Evolutionary conservation across 805 yeast genomes (phyloP), one percentile per base, ranked within the genome.

Genomic region (Suhomyces canberraensis): DNA sequence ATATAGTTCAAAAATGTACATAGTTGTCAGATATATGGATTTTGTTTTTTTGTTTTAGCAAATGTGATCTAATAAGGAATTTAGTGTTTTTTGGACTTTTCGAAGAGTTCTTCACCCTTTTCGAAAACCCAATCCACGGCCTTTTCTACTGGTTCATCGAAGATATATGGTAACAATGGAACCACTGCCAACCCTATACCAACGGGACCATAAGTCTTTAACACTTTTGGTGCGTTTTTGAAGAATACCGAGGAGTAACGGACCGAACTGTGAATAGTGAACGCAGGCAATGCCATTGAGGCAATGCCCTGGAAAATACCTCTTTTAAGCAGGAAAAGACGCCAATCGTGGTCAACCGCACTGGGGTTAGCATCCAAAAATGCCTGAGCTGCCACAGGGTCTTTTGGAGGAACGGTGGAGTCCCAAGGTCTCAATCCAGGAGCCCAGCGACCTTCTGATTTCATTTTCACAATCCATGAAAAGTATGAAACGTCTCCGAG

Each of bases 221-320:
- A 35, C 1, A 61, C 39, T 37, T 69, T 66, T 41, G 67, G 70
- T 31, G 66, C 62, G 54, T 79, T 78, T 56, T 79, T 79, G 56
- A 86, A 77, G 20, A 79, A 60, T 15, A 64, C 38, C 2, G 86
- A 80, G 1, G 88, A 77, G 53, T 84, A 84, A 46, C 81, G 71
- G 27, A 85, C 95, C 4, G 81, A 66, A 2, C 84, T 71, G 56
- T 85, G 95, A 49, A 85, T 85, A 4, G 95, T 85, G 58, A 84
- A 79, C 3, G 95, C 95, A 8, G 95, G 95, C 28, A 85, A 68
- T 11, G 86, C 91, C 93, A 85, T 86, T 30, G 87, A 79, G 2
- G 95, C 95, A 44, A 86, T 69, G 45, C 83, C 71, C 59, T 85
- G 95, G 66, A 85, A 85, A 17, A 84, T 50, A n/a, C 85, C 89